Conservation (phyloP, 2,329 filamentous ascomycete species). For the Orbilia oligospora region DNA sequence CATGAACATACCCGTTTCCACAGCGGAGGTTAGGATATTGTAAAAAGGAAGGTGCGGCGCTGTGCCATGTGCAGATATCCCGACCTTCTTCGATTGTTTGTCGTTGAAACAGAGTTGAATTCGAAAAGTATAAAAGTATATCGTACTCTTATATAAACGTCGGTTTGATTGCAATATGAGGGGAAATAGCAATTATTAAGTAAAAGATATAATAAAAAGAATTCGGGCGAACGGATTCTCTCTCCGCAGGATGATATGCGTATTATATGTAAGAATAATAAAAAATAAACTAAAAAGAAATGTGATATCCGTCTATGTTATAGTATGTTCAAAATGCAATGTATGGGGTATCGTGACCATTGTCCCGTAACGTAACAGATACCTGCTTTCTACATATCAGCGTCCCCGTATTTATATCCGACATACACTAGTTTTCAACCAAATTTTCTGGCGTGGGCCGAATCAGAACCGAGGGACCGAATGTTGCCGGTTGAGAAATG, state of each 20-base stretch:
- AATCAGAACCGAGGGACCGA: conserved; percentile 53
- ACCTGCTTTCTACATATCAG: neutral
- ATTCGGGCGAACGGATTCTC: conserved; percentile 22
- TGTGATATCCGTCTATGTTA: conserved; percentile 5
- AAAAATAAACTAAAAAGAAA: too few relatives aligned
- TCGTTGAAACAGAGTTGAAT: conserved; percentile 26
- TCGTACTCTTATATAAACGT: too few relatives aligned
- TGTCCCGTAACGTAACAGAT: neutral
- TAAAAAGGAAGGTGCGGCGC: conserved; percentile 16
- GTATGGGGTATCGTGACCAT: conserved; percentile 12
- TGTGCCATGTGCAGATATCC: conserved; percentile 23
- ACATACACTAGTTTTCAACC: conserved; percentile 4
- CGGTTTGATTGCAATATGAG: neutral
- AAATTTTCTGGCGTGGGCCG: conserved; percentile 37
- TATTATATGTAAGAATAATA: too few relatives aligned
- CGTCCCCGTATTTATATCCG: conserved; percentile 17
- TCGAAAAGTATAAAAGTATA: neutral
- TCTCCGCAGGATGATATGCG: too few relatives aligned
- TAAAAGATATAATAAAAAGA: conserved; percentile 9
- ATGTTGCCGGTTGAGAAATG: conserved; percentile 41
- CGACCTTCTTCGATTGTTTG: conserved; percentile 6
- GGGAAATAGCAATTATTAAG: neutral
- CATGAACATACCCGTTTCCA: conserved; percentile 35
- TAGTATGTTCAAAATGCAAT: neutral
- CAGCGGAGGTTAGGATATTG: neutral